Percentiles rank a stretch among this genome's conserved stretches.
These are phyloP conservation scores for Aspergillus sp. DNA, from an alignment of 2,329 filamentous ascomycete species.

Conservation along the genomic window DNA sequence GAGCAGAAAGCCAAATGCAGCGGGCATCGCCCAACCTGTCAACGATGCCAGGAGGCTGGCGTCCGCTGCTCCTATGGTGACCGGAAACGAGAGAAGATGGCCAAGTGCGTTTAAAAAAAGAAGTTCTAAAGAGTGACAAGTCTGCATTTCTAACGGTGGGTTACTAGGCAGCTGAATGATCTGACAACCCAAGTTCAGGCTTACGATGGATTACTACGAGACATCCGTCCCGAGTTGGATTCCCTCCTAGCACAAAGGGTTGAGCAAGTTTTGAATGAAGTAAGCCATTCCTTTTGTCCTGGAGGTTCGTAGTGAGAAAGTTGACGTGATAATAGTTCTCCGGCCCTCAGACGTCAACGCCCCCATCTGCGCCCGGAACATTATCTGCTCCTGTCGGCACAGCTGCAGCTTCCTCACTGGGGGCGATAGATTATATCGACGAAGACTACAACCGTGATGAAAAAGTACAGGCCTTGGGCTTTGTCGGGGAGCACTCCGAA, in stretches of 20 bases:
- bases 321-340: slow-evolving; percentile 6
- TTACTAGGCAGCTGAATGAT: slow-evolving; percentile 31
- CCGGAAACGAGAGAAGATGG: slow-evolving; percentile 38
- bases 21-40: slow-evolving; percentile 37
- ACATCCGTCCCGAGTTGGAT: slow-evolving; percentile 28
- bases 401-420: slow-evolving; percentile 20
- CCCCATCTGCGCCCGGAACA: slow-evolving; percentile 5
- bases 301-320: slow-evolving; percentile 7
- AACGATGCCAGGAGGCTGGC: slow-evolving; percentile 37
- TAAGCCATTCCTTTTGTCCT: slow-evolving; percentile 14
- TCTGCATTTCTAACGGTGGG: slow-evolving; percentile 7
- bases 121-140: not conserved
- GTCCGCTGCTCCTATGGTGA: slow-evolving; percentile 38
- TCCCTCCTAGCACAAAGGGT: slow-evolving; percentile 27
- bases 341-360: slow-evolving; percentile 7
- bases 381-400: not conserved
- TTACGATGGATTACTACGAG: slow-evolving; percentile 29
- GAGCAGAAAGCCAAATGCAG: slow-evolving; percentile 43
- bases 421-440: slow-evolving; percentile 34
- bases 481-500: slow-evolving; percentile 41
- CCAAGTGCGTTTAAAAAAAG: slow-evolving; percentile 28
- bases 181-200: slow-evolving; percentile 30
- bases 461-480: slow-evolving; percentile 33
- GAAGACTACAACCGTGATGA: slow-evolving; percentile 40
- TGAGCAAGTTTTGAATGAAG: slow-evolving; percentile 27